These are phyloP conservation scores for Intubia oerlemansii DNA, from an alignment of 2,329 filamentous ascomycete genomes.

Conservation along the genomic window DNA sequence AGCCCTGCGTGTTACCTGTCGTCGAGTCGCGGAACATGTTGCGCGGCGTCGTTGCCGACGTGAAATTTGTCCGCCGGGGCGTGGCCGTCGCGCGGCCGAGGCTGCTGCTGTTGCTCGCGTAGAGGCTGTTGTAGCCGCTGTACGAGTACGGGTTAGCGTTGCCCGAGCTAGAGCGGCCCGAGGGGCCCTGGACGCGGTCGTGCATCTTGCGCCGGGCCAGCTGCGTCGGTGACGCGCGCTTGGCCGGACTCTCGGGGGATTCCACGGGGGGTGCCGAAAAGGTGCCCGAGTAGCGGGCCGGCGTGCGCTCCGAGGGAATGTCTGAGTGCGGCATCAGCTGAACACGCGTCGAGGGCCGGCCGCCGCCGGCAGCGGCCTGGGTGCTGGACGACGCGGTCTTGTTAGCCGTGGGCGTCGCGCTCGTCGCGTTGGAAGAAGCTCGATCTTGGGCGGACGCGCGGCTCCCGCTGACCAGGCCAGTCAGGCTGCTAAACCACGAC, in stretches of 20 bases:
- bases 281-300: constrained; percentile 5
- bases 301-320: constrained; percentile 4
- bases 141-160: background rate
- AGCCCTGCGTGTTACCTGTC: constrained; percentile 2
- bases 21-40: constrained; percentile 15
- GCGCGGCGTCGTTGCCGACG: constrained; percentile 12
- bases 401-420: constrained; percentile 1
- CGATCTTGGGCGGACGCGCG: constrained; percentile 2
- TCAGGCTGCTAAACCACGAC: constrained; percentile 8
- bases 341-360: background rate
- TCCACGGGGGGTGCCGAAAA: constrained; percentile 8
- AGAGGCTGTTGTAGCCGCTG: constrained; percentile 1
- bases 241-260: constrained; percentile 13
- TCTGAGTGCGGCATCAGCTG: constrained; percentile 1
- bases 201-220: constrained; percentile 16
- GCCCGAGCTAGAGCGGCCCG: constrained; percentile 10
- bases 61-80: constrained; percentile 11
- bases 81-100: constrained; percentile 5
- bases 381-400: background rate
- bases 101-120: constrained; percentile 1
- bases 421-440: background rate
- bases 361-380: background rate
- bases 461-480: constrained; percentile 5
- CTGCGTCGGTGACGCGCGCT: constrained; percentile 14
- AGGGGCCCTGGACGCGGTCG: constrained; percentile 13